Evolutionary conservation across 2,329 filamentous ascomycete species (phyloP), one percentile per base, ranked within the genome.

Genomic region (Aspergillus sp.): DNA sequence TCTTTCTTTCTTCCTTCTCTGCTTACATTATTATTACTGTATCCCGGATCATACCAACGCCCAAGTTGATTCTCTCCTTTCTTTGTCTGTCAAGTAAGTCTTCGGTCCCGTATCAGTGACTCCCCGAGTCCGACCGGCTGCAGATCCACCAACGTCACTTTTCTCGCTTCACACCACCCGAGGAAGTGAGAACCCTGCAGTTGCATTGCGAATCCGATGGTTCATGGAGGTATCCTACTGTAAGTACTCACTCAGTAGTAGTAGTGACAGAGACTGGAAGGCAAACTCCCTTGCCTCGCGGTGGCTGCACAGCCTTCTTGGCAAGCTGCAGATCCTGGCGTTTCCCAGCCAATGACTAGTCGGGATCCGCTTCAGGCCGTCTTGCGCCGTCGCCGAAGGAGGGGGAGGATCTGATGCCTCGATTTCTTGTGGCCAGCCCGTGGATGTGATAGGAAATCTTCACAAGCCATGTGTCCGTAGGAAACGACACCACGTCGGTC

Each of bases 261-360:
- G 6, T 2, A 18, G 42, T 20, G 3, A 5, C 2, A 22, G 45
- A 47, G 18, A 24, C 18, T 47, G 45, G 45, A 47, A 47, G 45
- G 45, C 45, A 47, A 4, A 22, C 45, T 4, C 53, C 62, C 62
- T 64, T 63, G 53, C 62, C 55, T 63, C 49, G 31, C 53, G 7
- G 45, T 47, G 29, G 57, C 56, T 61, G 63, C 63, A 65, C 63
- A 60, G 61, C 54, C 56, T 59, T 57, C 63, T 65, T 65, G 63
- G 61, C 63, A 50, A 61, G 55, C 58, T 55, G 63, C 55, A 65
- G 61, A 65, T 65, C 63, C 59, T 59, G 57, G 49, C 31, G 24
- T 12, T 18, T 29, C 22, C 45, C 29, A 31, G 32, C 62, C 58
- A 63, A 64, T 63, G 47, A 63, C 31, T 32, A 36, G 22, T n/a